Conservation (phyloP, 164 flowering plant genomes). For the Magnolia officinalis region DNA sequence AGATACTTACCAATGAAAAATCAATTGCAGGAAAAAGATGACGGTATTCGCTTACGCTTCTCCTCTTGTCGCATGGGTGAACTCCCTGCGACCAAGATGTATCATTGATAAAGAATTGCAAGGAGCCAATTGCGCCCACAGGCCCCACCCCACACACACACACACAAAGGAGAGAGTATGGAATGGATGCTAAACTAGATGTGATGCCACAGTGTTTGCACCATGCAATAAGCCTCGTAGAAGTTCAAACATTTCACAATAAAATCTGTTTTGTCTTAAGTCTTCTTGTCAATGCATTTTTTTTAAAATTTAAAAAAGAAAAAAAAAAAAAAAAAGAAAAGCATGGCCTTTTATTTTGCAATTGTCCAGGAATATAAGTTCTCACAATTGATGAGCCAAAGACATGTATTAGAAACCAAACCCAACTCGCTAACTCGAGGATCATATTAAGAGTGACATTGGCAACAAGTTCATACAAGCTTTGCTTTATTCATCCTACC, state of each 20-base stretch:
- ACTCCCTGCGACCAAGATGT: constrained; percentile 52
- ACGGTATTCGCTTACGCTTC: constrained; percentile 63
- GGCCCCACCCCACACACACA: neutral
- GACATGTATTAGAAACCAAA: no score
- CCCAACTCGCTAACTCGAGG: no score
- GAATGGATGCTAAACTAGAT: neutral
- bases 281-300: no score
- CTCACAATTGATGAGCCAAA: no score
- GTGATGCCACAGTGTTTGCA: neutral
- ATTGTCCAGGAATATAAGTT: no score
- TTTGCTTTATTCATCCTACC: neutral
- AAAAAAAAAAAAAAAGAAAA: no score
- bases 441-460: neutral
- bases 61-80: constrained; percentile 88
- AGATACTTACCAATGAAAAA: constrained; percentile 72
- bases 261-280: no score
- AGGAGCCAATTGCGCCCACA: neutral
- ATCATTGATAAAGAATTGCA: neutral
- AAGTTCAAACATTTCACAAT: neutral
- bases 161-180: neutral
- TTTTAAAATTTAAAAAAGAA: no score
- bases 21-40: constrained; percentile 85
- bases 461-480: no score
- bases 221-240: neutral
- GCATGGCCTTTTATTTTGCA: no score